Evolutionary conservation across 2,329 filamentous ascomycete species (phyloP).

Genomic region (Xylaria polymorpha): DNA sequence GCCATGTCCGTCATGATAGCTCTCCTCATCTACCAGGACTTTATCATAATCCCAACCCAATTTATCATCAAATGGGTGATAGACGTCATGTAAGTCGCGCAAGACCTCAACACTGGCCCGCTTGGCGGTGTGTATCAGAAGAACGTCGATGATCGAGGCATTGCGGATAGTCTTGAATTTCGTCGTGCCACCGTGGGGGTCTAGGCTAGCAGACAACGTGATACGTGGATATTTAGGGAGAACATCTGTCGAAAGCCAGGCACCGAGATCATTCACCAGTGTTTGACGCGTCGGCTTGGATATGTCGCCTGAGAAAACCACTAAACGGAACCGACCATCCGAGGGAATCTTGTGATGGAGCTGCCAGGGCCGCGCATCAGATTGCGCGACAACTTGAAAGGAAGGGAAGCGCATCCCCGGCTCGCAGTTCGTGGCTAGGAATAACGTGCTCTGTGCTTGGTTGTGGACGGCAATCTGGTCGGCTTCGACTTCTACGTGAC

Average conservation of each 20-base stretch:
- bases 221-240: slow-evolving; percentile 54
- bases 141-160: slow-evolving; percentile 63
- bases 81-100: slow-evolving; percentile 61
- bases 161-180: slow-evolving; percentile 54
- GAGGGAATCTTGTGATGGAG: slow-evolving; percentile 66
- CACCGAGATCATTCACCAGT: slow-evolving; percentile 57
- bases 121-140: slow-evolving; percentile 68
- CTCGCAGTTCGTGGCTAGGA: slow-evolving; percentile 59
- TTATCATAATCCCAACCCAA: slow-evolving; percentile 68
- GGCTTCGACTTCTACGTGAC: neutral
- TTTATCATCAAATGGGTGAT: slow-evolving; percentile 59
- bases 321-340: slow-evolving; percentile 68
- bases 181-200: slow-evolving; percentile 33
- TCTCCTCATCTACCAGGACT: slow-evolving; percentile 65
- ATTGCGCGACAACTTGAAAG: slow-evolving; percentile 69
- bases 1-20: slow-evolving; percentile 65
- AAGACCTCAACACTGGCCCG: slow-evolving; percentile 62
- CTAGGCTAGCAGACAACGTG: slow-evolving; percentile 40
- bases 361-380: slow-evolving; percentile 66
- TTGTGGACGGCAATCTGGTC: slow-evolving; percentile 17
- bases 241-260: slow-evolving; percentile 55
- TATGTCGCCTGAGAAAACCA: slow-evolving; percentile 73
- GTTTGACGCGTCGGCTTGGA: slow-evolving; percentile 54
- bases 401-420: slow-evolving; percentile 69
- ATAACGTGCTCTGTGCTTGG: slow-evolving; percentile 47